These are phyloP conservation scores for Carex pumila DNA, from an alignment of 176 grass and related monocot genomes.

Conservation along the genomic window DNA sequence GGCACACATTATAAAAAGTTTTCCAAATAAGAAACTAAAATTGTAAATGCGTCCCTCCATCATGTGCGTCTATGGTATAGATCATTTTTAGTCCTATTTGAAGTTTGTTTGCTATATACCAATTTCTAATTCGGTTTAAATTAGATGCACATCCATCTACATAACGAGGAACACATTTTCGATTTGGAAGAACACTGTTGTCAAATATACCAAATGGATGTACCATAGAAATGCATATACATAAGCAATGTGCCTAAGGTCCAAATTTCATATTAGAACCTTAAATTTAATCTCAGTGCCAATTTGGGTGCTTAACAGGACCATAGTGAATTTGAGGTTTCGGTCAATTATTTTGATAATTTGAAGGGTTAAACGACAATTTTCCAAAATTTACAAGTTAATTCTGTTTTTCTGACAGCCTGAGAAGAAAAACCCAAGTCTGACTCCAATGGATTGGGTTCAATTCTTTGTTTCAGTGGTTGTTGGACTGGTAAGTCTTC, in stretches of 20 bases:
- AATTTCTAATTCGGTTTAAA: background rate
- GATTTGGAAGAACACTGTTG: background rate
- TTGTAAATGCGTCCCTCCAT: background rate
- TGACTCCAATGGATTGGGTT: slow-evolving; percentile 97
- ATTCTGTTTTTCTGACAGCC: slow-evolving; percentile 44
- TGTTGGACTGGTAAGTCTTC: slow-evolving; percentile 70
- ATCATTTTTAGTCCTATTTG: background rate
- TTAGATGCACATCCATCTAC: background rate
- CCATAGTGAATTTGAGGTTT: background rate
- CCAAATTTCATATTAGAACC: background rate
- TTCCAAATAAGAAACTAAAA: background rate
- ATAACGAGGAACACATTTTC: background rate
- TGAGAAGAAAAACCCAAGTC: slow-evolving; percentile 89
- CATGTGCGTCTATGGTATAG: background rate
- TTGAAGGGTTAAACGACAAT: background rate
- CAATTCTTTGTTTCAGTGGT: slow-evolving; percentile 86
- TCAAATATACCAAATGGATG: background rate
- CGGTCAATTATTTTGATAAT: background rate
- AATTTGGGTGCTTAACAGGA: background rate
- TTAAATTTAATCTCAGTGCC: background rate
- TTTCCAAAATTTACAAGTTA: background rate
- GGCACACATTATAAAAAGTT: background rate
- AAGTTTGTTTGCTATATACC: background rate
- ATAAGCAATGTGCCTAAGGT: background rate
- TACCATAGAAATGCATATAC: background rate